These are phyloP conservation scores for Polytrichum formosum DNA, from an alignment of 225 moss, liverwort and hornwort genomes.

Conservation along the genomic window DNA sequence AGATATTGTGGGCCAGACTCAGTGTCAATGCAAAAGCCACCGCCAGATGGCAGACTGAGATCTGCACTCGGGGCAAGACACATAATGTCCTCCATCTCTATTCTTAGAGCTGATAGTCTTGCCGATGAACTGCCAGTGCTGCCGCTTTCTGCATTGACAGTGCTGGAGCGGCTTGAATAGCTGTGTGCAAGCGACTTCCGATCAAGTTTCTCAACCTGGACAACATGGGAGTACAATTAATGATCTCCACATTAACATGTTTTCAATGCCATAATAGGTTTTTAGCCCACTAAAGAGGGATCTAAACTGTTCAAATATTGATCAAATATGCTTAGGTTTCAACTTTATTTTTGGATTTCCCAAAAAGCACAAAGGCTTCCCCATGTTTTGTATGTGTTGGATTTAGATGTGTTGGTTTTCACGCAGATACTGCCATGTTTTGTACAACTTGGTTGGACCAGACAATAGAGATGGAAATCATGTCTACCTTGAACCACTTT, in stretches of 20 bases:
- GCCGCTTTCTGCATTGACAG: constrained; percentile 42
- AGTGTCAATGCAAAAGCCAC: constrained; percentile 85
- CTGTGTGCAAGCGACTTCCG: constrained; percentile 51
- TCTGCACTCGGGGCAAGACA: constrained; percentile 79
- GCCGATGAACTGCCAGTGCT: constrained; percentile 28
- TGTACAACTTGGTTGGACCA: no score
- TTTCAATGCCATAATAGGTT: no score
- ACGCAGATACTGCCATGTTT: not conserved
- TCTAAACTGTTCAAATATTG: no score
- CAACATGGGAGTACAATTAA: not conserved
- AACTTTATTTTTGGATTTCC: no score
- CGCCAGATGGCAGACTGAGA: constrained; percentile 91
- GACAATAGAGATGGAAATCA: no score
- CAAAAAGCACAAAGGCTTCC: no score
- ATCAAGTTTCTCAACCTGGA: constrained; percentile 84
- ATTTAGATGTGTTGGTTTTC: not conserved
- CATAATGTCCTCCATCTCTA: constrained; percentile 89
- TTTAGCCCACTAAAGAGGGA: no score
- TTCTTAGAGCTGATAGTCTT: constrained; percentile 65
- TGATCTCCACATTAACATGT: not conserved
- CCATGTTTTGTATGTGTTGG: no score
- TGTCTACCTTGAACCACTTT: no score
- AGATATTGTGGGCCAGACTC: constrained; percentile 73
- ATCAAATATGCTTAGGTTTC: no score
- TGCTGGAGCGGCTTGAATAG: constrained; percentile 61